Evolutionary conservation across 140 eudicot species (phyloP).

Genomic region (Ambrosia hybrid): DNA sequence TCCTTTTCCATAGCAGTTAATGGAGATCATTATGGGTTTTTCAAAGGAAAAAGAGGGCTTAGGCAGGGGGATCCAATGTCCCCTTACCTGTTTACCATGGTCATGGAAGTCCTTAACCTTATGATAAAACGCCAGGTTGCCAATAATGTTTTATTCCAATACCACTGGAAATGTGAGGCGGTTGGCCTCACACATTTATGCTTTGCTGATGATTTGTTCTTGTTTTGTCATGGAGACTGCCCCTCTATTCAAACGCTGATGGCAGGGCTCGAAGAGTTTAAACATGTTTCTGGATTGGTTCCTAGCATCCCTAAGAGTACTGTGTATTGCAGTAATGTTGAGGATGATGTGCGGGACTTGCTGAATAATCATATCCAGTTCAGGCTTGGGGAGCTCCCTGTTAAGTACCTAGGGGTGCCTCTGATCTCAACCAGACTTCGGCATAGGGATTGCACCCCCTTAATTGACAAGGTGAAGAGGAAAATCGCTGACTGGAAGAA

Average conservation of each 20-base stretch:
- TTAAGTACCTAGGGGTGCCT: background rate
- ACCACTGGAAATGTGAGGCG: too few species aligned
- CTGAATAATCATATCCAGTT: background rate
- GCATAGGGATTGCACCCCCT: background rate
- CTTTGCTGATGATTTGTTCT: too few species aligned
- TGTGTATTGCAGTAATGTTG: background rate
- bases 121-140: background rate
- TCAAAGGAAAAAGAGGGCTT: background rate
- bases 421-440: background rate
- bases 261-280: background rate
- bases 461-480: background rate
- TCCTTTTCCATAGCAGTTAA: background rate
- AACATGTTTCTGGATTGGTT: background rate
- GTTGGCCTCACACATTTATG: too few species aligned
- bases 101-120: too few species aligned
- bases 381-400: background rate
- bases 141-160: too few species aligned
- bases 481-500: background rate
- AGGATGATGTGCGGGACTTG: background rate
- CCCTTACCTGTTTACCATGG: background rate
- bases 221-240: too few species aligned
- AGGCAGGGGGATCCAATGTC: background rate
- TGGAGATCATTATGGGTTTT: background rate
- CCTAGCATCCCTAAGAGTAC: background rate
- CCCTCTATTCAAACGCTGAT: background rate